Evolutionary conservation across 306 rosid species (phyloP).

Genomic region (Hippophae gyantsensis): DNA sequence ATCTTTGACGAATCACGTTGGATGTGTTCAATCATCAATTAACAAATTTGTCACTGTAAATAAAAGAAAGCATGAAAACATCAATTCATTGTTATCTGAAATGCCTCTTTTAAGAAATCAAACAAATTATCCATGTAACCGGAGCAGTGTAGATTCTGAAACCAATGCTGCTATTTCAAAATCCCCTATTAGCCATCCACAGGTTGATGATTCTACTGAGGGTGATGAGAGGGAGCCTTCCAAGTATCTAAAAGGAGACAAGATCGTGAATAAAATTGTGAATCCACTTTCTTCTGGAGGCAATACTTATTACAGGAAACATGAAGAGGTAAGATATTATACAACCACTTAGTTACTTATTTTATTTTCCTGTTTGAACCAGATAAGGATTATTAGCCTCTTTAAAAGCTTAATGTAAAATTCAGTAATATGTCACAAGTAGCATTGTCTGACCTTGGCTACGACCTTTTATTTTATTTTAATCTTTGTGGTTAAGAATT

Average conservation of each 20-base stretch:
- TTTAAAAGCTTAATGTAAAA: neutral
- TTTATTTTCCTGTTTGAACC: neutral
- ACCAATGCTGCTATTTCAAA: slow-evolving; percentile 23
- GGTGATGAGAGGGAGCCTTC: slow-evolving; percentile 31
- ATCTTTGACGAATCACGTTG: slow-evolving; percentile 22
- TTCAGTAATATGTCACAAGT: too few relatives aligned
- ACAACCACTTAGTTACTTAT: neutral
- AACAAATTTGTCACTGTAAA: slow-evolving; percentile 52
- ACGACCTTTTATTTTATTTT: too few relatives aligned
- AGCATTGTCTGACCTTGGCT: too few relatives aligned
- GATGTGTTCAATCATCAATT: slow-evolving; percentile 64
- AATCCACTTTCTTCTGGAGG: slow-evolving; percentile 31
- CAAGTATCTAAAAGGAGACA: slow-evolving; percentile 35
- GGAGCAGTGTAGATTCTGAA: slow-evolving; percentile 24
- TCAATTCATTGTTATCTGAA: slow-evolving; percentile 58
- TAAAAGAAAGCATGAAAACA: slow-evolving; percentile 65
- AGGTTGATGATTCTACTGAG: slow-evolving; percentile 28
- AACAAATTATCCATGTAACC: slow-evolving; percentile 28
- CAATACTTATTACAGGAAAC: slow-evolving; percentile 24
- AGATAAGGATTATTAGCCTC: neutral
- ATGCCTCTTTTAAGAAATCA: slow-evolving; percentile 72
- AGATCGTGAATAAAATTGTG: slow-evolving; percentile 22
- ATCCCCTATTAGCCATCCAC: slow-evolving; percentile 22
- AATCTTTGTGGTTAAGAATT: too few relatives aligned
- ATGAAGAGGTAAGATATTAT: slow-evolving; percentile 42